Evolutionary conservation across 148 eudicot species (phyloP), one percentile per base, ranked within the genome.

Genomic region (Rhododendron simsii): DNA sequence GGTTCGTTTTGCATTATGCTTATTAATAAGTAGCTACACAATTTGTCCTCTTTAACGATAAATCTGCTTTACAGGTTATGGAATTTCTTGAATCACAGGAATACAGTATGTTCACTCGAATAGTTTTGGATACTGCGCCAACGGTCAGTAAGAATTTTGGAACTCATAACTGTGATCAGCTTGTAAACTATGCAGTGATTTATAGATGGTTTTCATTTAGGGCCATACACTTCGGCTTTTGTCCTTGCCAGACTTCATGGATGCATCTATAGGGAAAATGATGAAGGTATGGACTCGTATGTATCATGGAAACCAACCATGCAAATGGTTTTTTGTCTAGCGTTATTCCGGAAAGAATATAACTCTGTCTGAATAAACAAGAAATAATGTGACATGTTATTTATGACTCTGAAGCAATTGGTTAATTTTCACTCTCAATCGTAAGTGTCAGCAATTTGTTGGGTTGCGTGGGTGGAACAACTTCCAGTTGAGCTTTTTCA

Each of bases 181-280:
- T 15, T 81, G 44, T 51, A 30, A 30, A 44, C 30, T 53, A 53
- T 81, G 12, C n/a, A 7, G 16, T 81, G 50, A 81, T 81, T 81
- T 59, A 18, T 67, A 39, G 55, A 21, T 87, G 74, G 81, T 65
- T 45, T 87, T 86, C 18, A 67, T 71, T 71, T 90, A 95, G 98
- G 98, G 98, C 73, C 98, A 95, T 84, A 95, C 98, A 26, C 88
- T 95, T 84, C 91, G 98, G 75, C 93, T 95, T 48, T 87, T 95
- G 88, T 95, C 98, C 78, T 90, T 95, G 94, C 98, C 98, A 50
- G 98, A 95, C 84, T 95, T 95, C 86, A 90, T 95, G 63, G 98
- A 95, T 89, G 95, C 96, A 86, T 95, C 98, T 14, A 95, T 95
- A 44, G 98, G 98, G 71, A 94, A 94, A 88, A 94, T 95, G 87